Evolutionary conservation across 2,329 filamentous ascomycete species (phyloP), one percentile per base, ranked within the genome.

Genomic region (Metarhizium anisopliae): DNA sequence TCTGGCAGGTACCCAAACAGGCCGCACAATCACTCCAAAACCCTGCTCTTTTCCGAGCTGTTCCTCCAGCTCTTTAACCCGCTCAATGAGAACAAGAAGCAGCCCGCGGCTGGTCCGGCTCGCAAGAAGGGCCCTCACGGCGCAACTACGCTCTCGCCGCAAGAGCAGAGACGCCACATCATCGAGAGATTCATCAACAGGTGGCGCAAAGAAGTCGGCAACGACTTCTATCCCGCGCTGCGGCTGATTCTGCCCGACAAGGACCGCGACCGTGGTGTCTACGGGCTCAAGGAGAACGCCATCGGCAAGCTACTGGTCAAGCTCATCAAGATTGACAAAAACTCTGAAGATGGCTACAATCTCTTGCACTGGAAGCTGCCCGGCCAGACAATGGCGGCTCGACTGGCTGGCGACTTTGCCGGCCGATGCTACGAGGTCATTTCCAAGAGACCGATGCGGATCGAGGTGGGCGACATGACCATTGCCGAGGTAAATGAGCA

Each of bases 361-460:
- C 77, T 99, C 29, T 71, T 95, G 55, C 90, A 96, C 60, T 99
- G 94, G 94, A 97, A 95, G 70, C 74, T 95, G 0, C 93, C 92
- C 0, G 88, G 89, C 1, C 81, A 87, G 59, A 83, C 78, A 2
- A 72, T 76, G 2, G 78, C 81, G 0, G 80, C 77, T 55, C 77
- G 82, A 1, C 83, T 87, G 70, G 90, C 92, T 2, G 94, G 94
- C 6, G 93, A 99, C 67, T 99, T 99, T 74, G 88, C 92, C 0
- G 90, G 89, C 0, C 80, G 93, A 59, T 97, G 93, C 67, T 91
- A 84, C 64, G 90, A 96, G 66, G 86, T 95, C 29, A 76, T 99
- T 45, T 86, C 85, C 2, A 95, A 95, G 69, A 79, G 94, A 30
- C 86, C 89, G 0, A 86, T 95, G 78, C 80, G 85, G 52, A 86